These are phyloP conservation scores for Vitis hybrid DNA, from an alignment of 177 flowering plant species.

Conservation along the genomic window DNA sequence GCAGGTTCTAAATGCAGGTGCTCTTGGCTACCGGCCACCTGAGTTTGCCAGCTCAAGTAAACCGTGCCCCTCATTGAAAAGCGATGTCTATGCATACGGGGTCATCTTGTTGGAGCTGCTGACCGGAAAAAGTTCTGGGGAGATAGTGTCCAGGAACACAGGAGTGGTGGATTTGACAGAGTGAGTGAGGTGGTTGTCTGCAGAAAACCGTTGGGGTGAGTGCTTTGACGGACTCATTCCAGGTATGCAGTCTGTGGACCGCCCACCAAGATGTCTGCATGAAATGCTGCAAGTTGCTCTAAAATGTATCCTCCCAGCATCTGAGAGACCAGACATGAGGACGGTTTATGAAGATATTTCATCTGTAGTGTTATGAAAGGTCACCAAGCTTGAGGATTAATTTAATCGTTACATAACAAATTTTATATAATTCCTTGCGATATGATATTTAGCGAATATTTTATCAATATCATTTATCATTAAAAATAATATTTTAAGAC, in stretches of 20 bases:
- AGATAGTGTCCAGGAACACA: slow-evolving; percentile 42
- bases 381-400: not conserved
- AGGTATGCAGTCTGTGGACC: slow-evolving; percentile 11
- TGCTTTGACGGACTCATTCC: slow-evolving; percentile 44
- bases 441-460: too few species aligned
- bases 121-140: slow-evolving; percentile 64
- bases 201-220: slow-evolving; percentile 40
- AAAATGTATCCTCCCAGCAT: slow-evolving; percentile 63
- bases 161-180: slow-evolving; percentile 69
- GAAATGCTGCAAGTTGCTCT: slow-evolving; percentile 57
- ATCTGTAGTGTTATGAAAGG: slow-evolving; percentile 14
- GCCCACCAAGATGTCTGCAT: slow-evolving; percentile 27
- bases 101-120: slow-evolving; percentile 66
- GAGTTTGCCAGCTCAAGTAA: slow-evolving; percentile 71
- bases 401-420: too few species aligned
- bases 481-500: too few species aligned
- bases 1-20: slow-evolving; percentile 74
- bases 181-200: slow-evolving; percentile 57
- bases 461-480: too few species aligned
- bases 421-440: too few species aligned
- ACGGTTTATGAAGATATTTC: slow-evolving; percentile 56
- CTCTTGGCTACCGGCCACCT: slow-evolving; percentile 78
- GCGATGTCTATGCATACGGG: slow-evolving; percentile 81
- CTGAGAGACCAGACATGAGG: slow-evolving; percentile 69
- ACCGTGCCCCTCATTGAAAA: slow-evolving; percentile 74